phyloP scores from a whole-genome alignment of 352 stramenopile species.

The Blastocystis sp. region DNA sequence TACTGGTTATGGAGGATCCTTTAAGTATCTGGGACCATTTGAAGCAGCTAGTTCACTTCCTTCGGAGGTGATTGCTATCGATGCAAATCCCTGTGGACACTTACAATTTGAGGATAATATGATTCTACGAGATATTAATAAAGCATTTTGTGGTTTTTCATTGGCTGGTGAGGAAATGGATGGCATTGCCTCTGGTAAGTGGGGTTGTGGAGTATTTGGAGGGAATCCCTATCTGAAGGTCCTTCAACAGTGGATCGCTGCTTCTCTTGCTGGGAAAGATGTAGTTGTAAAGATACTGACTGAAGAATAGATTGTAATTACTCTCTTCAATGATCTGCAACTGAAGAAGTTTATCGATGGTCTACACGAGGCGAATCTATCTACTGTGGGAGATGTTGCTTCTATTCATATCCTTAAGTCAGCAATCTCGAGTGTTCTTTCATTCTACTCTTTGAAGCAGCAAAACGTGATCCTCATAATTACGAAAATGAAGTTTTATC shows the following conservation, averaged over 20 bases:
- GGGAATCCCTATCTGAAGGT: neutral
- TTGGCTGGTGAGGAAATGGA: neutral
- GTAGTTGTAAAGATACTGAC: neutral
- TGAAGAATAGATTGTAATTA: neutral
- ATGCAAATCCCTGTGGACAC: neutral
- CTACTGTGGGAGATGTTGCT: constrained; percentile 4
- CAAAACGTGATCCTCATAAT: no score
- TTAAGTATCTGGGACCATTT: neutral
- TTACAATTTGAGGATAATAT: neutral
- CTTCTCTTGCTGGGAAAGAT: neutral
- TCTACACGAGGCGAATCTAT: neutral
- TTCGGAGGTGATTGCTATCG: neutral
- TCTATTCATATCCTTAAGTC: neutral
- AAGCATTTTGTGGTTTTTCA: neutral
- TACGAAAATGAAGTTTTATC: no score
- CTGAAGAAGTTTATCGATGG: neutral
- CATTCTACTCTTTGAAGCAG: no score
- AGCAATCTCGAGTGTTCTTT: no score
- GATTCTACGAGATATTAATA: constrained; percentile 49
- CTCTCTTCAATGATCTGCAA: neutral
- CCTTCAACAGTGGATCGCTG: constrained; percentile 12
- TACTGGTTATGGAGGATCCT: neutral
- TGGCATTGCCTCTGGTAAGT: constrained; percentile 11
- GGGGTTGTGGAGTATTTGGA: constrained; percentile 14
- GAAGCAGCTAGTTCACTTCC: neutral